Evolutionary conservation across 768 basidiomycete species (phyloP).

Genomic region (Russula vinacea): DNA sequence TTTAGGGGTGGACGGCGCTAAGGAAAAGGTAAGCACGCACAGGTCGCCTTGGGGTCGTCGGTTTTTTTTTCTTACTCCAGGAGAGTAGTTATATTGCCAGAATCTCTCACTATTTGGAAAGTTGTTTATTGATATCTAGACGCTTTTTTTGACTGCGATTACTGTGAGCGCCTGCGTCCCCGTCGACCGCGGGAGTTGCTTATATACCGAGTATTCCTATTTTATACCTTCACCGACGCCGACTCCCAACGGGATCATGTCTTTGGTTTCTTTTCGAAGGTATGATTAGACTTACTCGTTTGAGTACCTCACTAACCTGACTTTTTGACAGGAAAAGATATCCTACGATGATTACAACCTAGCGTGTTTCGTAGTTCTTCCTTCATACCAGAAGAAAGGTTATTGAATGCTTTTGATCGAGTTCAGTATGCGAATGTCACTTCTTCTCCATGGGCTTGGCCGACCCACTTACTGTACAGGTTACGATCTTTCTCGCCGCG

Average conservation of each 20-base stretch:
- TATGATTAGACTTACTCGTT: slow-evolving; percentile 25
- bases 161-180: slow-evolving; percentile 52
- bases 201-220: slow-evolving; percentile 56
- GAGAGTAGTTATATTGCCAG: slow-evolving; percentile 84
- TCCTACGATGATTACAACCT: slow-evolving; percentile 98
- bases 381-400: slow-evolving; percentile 85
- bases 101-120: slow-evolving; percentile 95
- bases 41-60: neutral
- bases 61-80: slow-evolving; percentile 7
- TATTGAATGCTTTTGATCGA: slow-evolving; percentile 97
- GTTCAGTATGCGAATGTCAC: slow-evolving; percentile 65
- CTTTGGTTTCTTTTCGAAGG: slow-evolving; percentile 74
- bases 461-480: slow-evolving; percentile 49
- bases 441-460: neutral
- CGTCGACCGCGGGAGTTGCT: slow-evolving; percentile 3
- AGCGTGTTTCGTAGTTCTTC: slow-evolving; percentile 93
- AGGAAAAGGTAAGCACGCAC: slow-evolving; percentile 60
- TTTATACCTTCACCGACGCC: slow-evolving; percentile 89
- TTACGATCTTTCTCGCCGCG: slow-evolving; percentile 84
- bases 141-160: slow-evolving; percentile 85
- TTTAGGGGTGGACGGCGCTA: slow-evolving; percentile 93
- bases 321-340: slow-evolving; percentile 69
- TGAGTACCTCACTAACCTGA: neutral
- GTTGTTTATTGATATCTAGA: slow-evolving; percentile 98
- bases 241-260: slow-evolving; percentile 76